Evolutionary conservation across 352 stramenopile genomes (phyloP), one percentile per base, ranked within the genome.

Genomic region (Phytophthora fragariaefolia): DNA sequence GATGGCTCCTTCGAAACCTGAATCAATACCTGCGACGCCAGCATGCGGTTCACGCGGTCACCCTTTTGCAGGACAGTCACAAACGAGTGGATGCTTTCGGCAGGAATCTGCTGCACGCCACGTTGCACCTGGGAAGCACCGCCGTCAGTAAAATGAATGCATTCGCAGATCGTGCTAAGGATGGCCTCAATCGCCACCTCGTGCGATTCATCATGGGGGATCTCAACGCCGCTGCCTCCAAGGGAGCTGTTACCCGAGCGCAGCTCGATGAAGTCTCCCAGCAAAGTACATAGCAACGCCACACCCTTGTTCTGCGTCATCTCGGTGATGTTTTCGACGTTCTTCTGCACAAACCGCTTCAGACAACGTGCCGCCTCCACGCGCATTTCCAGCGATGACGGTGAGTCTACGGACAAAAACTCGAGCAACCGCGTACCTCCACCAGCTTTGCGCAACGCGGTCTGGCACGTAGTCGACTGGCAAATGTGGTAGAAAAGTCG

Each of bases 401-500:
- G 59, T 1, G 84, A 90, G 30, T 92, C 85, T 0, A 63, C 42
- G 5, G 74, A 73, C 4, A 93, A 58, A 30, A 93, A 76, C 46
- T 94, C 83, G 6, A 82, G 69, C 8, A 95, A 61, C 4, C 80
- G 76, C 7, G 53, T 42, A 4, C 82, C 81, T 26, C 69, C 81
- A 32, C 84, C 85, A 20, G 86, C 82, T n/a, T 71, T 66, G 6
- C 88, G 83, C 26, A 96, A 59, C 17, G 82, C 77, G 23, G 83
- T 88, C 61, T 96, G 86, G 45, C 86, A 92, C 24, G 71, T 58
- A 1, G 61, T 68, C 9, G 84, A 91, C 32, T 88, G 81, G 51
- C 79, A 90, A 51, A 94, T 76, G 49, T 95, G 82, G 50, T 92
- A 93, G 20, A 95, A 68, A 6, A 94, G 68, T 7, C 83, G 80